Evolutionary conservation across 768 basidiomycete genomes (phyloP), one percentile per base, ranked within the genome.

Genomic region (Boletus sensibilis): DNA sequence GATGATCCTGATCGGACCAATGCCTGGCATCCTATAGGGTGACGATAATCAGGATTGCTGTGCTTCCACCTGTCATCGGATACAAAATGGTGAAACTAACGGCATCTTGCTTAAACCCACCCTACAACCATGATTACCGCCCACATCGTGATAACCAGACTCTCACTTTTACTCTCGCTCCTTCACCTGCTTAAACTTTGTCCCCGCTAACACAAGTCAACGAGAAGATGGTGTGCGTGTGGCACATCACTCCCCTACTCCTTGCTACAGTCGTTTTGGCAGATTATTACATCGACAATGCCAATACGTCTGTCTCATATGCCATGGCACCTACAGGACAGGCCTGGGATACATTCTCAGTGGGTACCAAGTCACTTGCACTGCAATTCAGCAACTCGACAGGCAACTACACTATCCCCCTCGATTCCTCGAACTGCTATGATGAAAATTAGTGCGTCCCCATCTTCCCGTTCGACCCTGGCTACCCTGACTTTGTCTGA

Each of bases 391-490:
- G 12, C 33, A 65, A 67, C 25, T 57, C 58, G 35, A 67, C 63
- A 2, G 67, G 68, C 34, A 60, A 53, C 46, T 57, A 58, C 20
- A 53, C 38, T 3, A 57, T 69, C 35, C 4, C 25, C 31, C 48
- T 69, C 27, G 54, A 64, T 45, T 31, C 65, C 1, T 62, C 65
- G 1, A 20, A 57, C 3, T 68, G 67, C 40, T 69, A 67, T 14
- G 47, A 69, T 31, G 38, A 62, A 33, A 66, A 69, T 43, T 69
- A 69, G 67, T 68, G 46, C n/a, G 68, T 62, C 11, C 16, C 31
- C 10, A 7, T 44, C 33, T 35, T 42, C 27, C 3, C 12, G 3
- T 29, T 50, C 14, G 10, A 49, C 9, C n/a, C 4, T 39, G 0
- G 20, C n/a, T 10, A 49, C 9, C n/a, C 4, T 39, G 0, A n/a